Evolutionary conservation across 352 stramenopile genomes (phyloP).

Genomic region (Globisporangium ultimum): DNA sequence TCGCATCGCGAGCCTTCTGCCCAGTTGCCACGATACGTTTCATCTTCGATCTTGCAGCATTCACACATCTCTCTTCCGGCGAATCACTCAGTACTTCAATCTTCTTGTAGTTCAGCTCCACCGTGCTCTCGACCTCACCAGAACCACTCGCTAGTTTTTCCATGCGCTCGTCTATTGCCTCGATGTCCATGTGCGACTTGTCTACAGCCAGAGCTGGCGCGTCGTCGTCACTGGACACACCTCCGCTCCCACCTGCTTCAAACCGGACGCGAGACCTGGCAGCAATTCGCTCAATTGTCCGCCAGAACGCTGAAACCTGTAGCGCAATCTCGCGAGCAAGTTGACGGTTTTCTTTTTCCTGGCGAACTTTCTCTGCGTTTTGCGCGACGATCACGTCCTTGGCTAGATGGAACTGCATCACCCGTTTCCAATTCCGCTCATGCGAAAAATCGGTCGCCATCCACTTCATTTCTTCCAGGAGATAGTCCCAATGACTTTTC

Average conservation of each 20-base stretch:
- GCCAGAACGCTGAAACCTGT: conserved; percentile 80
- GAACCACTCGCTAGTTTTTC: not conserved
- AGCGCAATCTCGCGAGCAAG: conserved; percentile 60
- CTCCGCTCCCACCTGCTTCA: conserved; percentile 21
- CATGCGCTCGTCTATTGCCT: conserved; percentile 8
- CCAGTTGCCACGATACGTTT: conserved; percentile 44
- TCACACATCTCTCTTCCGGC: conserved; percentile 6
- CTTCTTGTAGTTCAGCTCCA: conserved; percentile 38
- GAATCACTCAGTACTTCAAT: conserved; percentile 24
- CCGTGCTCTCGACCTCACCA: conserved; percentile 6
- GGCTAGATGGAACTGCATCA: conserved; percentile 58
- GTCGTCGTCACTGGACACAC: conserved; percentile 3
- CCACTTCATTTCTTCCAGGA: conserved; percentile 97
- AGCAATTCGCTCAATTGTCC: conserved; percentile 81
- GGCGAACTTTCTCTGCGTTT: conserved; percentile 63
- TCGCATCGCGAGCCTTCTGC: conserved; percentile 43
- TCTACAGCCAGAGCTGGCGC: not conserved
- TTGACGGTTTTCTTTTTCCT: conserved; percentile 64
- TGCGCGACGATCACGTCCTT: conserved; percentile 59
- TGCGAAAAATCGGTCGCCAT: conserved; percentile 96
- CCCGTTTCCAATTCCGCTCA: conserved; percentile 95
- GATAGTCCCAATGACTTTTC: conserved; percentile 90
- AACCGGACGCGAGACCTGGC: conserved; percentile 72
- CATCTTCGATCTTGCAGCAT: conserved; percentile 20
- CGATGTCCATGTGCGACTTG: conserved; percentile 7